These are phyloP conservation scores for Linum trigynum DNA, from an alignment of 345 rosid genomes.

Conservation along the genomic window DNA sequence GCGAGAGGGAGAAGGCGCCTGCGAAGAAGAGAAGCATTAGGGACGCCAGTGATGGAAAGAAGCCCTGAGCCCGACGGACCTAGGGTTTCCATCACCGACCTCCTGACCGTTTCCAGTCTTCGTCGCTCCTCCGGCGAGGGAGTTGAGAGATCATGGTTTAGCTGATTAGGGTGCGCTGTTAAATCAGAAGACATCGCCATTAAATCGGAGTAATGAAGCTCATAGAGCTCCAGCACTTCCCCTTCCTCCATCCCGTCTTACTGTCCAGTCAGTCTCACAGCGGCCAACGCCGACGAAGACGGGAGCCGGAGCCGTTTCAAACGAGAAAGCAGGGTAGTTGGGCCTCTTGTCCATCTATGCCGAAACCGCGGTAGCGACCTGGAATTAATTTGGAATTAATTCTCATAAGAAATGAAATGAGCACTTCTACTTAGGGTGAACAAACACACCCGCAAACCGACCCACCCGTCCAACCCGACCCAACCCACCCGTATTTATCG, in stretches of 20 bases:
- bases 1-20: constrained; percentile 55
- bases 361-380: too few species aligned
- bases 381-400: too few species aligned
- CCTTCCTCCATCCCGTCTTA: constrained; percentile 23
- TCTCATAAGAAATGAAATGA: too few species aligned
- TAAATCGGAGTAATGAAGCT: constrained; percentile 49
- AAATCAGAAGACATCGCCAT: constrained; percentile 21
- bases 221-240: constrained; percentile 42
- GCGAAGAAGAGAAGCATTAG: constrained; percentile 47
- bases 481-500: too few species aligned
- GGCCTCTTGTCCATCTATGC: too few species aligned
- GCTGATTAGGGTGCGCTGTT: neutral
- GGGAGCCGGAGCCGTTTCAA: neutral
- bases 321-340: too few species aligned
- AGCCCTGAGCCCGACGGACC: constrained; percentile 74
- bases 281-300: neutral
- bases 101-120: constrained; percentile 27
- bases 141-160: neutral
- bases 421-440: too few species aligned
- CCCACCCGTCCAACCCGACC: too few species aligned
- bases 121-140: constrained; percentile 21
- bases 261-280: neutral
- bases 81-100: constrained; percentile 47
- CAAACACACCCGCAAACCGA: too few species aligned
- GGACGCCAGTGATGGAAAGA: constrained; percentile 51